These are phyloP conservation scores for Termitomyces sp. DNA, from an alignment of 768 basidiomycete species.

Conservation along the genomic window DNA sequence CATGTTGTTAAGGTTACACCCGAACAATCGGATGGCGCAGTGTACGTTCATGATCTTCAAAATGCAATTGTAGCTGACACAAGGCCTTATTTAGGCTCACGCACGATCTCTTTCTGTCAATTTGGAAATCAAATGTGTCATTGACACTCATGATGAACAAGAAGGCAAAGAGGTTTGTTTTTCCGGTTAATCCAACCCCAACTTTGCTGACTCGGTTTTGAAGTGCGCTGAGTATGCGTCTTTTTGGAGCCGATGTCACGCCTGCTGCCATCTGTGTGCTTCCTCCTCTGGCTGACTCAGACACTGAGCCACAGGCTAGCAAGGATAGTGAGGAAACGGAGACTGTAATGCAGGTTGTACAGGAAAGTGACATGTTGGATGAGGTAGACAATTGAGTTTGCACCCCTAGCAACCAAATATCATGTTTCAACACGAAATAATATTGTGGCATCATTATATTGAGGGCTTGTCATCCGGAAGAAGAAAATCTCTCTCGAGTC, in stretches of 20 bases:
- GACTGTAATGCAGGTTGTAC: constrained; percentile 8
- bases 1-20: constrained; percentile 68
- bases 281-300: background rate
- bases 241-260: constrained; percentile 81
- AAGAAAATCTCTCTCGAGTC: too few relatives aligned
- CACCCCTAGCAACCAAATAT: background rate
- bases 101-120: constrained; percentile 84
- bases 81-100: constrained; percentile 42
- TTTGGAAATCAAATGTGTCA: constrained; percentile 92
- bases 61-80: constrained; percentile 2
- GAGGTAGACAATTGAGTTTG: background rate
- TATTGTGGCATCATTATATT: background rate
- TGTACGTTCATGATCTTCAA: constrained; percentile 35
- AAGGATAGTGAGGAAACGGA: constrained; percentile 1
- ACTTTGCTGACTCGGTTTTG: background rate
- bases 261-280: constrained; percentile 14
- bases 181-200: background rate
- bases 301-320: background rate
- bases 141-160: constrained; percentile 94
- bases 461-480: too few relatives aligned
- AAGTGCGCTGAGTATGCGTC: constrained; percentile 82
- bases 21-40: constrained; percentile 43
- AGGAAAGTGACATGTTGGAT: constrained; percentile 11
- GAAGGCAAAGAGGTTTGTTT: constrained; percentile 79
- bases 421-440: background rate